A percentile compares a stretch with the other conserved stretches of the same genome.
These are phyloP conservation scores for Phytophthora kernoviae DNA, from an alignment of 352 stramenopile genomes.

Conservation along the genomic window DNA sequence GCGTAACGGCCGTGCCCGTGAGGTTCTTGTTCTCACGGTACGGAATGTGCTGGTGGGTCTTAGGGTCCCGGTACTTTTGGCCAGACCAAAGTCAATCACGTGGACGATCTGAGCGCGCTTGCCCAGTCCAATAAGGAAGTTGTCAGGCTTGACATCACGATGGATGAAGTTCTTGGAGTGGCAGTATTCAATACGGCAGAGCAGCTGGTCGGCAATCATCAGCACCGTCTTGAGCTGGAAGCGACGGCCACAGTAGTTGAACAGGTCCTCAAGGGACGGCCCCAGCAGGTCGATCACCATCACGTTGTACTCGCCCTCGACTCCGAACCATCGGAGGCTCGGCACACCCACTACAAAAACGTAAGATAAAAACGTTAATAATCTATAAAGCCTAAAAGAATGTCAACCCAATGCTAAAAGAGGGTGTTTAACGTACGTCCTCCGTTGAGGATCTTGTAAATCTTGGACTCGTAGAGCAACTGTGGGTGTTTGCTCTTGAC, in stretches of 20 bases:
- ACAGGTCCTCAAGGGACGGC: slow-evolving; percentile 91
- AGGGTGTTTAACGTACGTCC: slow-evolving; percentile 94
- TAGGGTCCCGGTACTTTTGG: slow-evolving; percentile 92
- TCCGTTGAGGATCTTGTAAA: slow-evolving; percentile 99
- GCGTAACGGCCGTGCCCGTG: slow-evolving; percentile 98
- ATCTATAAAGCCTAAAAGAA: slow-evolving; percentile 3
- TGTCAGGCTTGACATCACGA: slow-evolving; percentile 91
- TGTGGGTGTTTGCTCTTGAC: slow-evolving; percentile 98
- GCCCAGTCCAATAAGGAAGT: slow-evolving; percentile 89
- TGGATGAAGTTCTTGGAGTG: slow-evolving; percentile 92
- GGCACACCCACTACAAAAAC: slow-evolving; percentile 95
- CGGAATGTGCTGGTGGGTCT: slow-evolving; percentile 90
- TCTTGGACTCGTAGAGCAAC: slow-evolving; percentile 99
- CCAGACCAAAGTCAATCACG: slow-evolving; percentile 91
- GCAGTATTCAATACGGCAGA: slow-evolving; percentile 87
- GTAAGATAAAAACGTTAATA: slow-evolving; percentile 15
- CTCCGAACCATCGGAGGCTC: slow-evolving; percentile 98
- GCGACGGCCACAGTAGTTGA: slow-evolving; percentile 88
- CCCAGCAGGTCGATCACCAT: slow-evolving; percentile 99
- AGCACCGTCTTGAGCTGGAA: slow-evolving; percentile 97
- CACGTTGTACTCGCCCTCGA: slow-evolving; percentile 99
- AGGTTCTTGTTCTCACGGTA: slow-evolving; percentile 92
- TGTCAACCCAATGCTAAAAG: neutral
- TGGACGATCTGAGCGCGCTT: slow-evolving; percentile 88
- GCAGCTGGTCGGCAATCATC: slow-evolving; percentile 91